Conservation (phyloP, 2,329 filamentous ascomycete species). For the Monosporascus ibericus region DNA sequence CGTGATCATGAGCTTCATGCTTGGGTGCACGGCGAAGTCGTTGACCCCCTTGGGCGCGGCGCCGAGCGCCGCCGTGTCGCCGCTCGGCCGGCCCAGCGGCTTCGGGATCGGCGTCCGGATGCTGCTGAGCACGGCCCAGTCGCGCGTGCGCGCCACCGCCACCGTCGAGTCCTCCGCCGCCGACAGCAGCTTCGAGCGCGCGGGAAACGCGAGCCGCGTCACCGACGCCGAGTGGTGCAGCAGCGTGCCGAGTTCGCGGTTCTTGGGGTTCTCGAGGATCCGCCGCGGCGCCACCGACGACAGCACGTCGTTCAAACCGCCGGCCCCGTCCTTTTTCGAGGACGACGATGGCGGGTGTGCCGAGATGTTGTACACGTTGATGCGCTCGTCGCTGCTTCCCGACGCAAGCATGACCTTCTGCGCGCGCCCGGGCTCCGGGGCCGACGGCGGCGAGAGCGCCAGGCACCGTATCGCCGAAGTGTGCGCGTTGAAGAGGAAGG, state of each 20-base stretch:
- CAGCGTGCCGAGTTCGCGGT: slow-evolving; percentile 80
- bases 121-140: slow-evolving; percentile 81
- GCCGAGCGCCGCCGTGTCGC: slow-evolving; percentile 80
- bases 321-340: not conserved
- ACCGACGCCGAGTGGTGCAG: slow-evolving; percentile 82
- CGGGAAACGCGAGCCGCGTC: slow-evolving; percentile 75
- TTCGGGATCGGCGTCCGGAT: slow-evolving; percentile 88
- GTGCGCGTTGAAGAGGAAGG: slow-evolving; percentile 94
- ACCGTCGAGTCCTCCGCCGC: slow-evolving; percentile 87
- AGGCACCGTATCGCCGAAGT: slow-evolving; percentile 83
- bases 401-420: slow-evolving; percentile 86
- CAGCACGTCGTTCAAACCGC: slow-evolving; percentile 28
- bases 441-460: slow-evolving; percentile 72
- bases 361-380: slow-evolving; percentile 91
- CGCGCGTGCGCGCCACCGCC: slow-evolving; percentile 76
- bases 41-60: slow-evolving; percentile 84
- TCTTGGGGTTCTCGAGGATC: slow-evolving; percentile 77
- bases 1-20: slow-evolving; percentile 93
- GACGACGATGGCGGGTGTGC: slow-evolving; percentile 46
- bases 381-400: slow-evolving; percentile 85
- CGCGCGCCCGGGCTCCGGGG: slow-evolving; percentile 51
- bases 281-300: slow-evolving; percentile 65
- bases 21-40: slow-evolving; percentile 91
- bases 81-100: slow-evolving; percentile 71
- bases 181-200: slow-evolving; percentile 80